Conservation (phyloP, 2,329 filamentous ascomycete species). For the Ceratocystis huliohia region DNA sequence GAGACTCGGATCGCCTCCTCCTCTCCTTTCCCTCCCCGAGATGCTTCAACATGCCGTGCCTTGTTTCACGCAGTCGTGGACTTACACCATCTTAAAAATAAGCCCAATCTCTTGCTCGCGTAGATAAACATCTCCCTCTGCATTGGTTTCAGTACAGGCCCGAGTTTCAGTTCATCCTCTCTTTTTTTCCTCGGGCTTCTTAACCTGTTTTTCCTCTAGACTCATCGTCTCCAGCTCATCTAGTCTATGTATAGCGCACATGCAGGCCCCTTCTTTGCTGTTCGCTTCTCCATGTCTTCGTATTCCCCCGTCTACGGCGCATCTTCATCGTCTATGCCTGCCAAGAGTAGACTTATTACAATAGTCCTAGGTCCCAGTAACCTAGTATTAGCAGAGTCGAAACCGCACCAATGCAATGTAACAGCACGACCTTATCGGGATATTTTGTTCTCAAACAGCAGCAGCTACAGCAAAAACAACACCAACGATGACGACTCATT, state of each 20-base stretch:
- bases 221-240: background rate
- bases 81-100: background rate
- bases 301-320: background rate
- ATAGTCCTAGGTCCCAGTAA: background rate
- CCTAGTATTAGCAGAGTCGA: background rate
- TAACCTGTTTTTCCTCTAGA: background rate
- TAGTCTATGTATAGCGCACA: background rate
- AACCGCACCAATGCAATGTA: slow-evolving; percentile 6
- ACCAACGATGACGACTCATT: too few relatives aligned
- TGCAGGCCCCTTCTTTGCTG: background rate
- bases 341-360: background rate
- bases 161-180: slow-evolving; percentile 7
- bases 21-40: background rate
- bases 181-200: background rate
- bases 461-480: background rate
- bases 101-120: background rate
- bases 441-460: background rate
- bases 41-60: background rate
- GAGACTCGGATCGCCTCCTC: too few relatives aligned
- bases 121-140: background rate
- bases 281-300: background rate
- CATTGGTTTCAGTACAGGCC: background rate
- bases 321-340: background rate
- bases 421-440: background rate
- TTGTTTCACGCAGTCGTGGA: background rate